Percentiles rank a stretch among this genome's conserved stretches.
phyloP scores from a whole-genome alignment of 2,329 filamentous ascomycete genomes.

The Ophiostoma ips region DNA sequence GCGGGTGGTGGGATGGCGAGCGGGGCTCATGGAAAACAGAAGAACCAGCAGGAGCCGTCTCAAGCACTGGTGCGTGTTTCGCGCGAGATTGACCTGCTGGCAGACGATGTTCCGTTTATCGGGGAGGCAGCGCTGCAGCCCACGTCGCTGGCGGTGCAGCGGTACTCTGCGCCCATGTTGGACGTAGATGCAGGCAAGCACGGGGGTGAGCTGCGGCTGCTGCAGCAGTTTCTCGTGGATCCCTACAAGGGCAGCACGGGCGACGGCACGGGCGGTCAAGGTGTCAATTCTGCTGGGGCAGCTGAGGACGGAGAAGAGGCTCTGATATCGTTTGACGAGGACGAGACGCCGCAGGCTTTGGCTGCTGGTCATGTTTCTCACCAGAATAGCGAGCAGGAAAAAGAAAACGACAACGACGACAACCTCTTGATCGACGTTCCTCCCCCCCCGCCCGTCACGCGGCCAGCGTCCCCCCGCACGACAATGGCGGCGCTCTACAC shows the following conservation, averaged over 20 bases:
- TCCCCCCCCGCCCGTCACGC: not conserved
- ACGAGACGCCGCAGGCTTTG: not conserved
- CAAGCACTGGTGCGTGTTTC: not conserved
- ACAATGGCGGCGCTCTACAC: not conserved
- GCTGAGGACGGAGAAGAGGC: not conserved
- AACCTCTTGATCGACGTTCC: not conserved
- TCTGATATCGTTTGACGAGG: not conserved
- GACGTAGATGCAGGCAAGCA: not conserved
- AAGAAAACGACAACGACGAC: not conserved
- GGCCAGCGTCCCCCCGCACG: not conserved
- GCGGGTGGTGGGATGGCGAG: not conserved
- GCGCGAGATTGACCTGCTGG: slow-evolving; percentile 4
- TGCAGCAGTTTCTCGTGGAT: slow-evolving; percentile 10
- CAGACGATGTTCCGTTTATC: not conserved
- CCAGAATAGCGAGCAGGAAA: not conserved
- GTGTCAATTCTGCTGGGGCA: no score
- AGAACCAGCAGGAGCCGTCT: not conserved
- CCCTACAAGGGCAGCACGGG: not conserved
- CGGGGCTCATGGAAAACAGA: not conserved
- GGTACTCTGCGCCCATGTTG: not conserved
- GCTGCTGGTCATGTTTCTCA: not conserved
- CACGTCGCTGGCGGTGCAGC: not conserved
- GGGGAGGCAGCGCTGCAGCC: not conserved
- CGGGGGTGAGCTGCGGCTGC: slow-evolving; percentile 9
- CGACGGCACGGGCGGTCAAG: not conserved